These are phyloP conservation scores for Zygotorulaspora danielsina DNA, from an alignment of 805 yeast genomes.

Conservation along the genomic window DNA sequence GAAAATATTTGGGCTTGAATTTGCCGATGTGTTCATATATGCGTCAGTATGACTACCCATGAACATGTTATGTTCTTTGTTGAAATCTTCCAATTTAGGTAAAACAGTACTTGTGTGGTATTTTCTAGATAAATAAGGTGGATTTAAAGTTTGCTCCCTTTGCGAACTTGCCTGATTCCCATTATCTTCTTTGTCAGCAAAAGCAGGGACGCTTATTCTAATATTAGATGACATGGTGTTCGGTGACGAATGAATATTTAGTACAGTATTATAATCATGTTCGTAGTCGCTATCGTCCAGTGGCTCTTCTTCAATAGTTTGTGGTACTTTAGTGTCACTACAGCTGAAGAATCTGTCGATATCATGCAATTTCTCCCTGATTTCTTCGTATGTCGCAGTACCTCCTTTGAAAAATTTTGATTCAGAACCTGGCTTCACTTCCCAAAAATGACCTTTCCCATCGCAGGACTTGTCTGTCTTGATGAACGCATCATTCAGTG, in stretches of 20 bases:
- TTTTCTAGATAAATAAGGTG: constrained; percentile 18
- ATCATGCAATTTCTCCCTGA: constrained; percentile 19
- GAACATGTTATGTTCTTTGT: not conserved
- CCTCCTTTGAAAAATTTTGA: constrained; percentile 63
- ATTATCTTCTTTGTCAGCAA: constrained; percentile 1
- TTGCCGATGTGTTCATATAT: constrained; percentile 1
- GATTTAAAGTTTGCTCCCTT: constrained; percentile 8
- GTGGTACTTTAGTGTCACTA: not conserved
- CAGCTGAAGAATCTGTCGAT: constrained; percentile 17
- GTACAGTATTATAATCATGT: constrained; percentile 9
- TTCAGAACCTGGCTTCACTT: constrained; percentile 78
- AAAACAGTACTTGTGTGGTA: constrained; percentile 21
- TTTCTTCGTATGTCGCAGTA: constrained; percentile 24
- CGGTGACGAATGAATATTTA: constrained; percentile 13
- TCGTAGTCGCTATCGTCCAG: constrained; percentile 13
- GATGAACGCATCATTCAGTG: constrained; percentile 87
- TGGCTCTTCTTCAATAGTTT: constrained; percentile 4
- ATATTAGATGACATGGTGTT: constrained; percentile 10
- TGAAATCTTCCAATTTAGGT: constrained; percentile 7
- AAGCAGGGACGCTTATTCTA: constrained; percentile 1
- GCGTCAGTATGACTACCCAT: constrained; percentile 1
- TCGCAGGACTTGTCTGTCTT: constrained; percentile 86
- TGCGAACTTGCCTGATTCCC: constrained; percentile 3
- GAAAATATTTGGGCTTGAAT: constrained; percentile 8
- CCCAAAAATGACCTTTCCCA: constrained; percentile 89